Percentiles rank a stretch among this genome's conserved stretches.
Conservation (phyloP, 257 asterid species). For the Solanum corneliomulleri region DNA sequence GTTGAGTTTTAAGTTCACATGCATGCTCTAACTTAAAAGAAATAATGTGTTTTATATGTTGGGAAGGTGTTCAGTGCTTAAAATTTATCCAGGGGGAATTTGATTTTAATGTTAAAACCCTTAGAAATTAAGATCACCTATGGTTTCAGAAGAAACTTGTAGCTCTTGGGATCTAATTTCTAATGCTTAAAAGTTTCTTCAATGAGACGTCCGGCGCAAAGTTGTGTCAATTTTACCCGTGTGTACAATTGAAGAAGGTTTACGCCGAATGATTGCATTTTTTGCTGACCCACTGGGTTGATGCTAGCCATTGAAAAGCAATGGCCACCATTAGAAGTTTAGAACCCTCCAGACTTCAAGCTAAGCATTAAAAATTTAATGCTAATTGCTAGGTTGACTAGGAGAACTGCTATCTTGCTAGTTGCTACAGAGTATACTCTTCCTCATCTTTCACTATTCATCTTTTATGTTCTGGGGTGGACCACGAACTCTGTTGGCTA, state of each 20-base stretch:
- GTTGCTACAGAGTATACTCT: background rate
- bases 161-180: background rate
- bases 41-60: background rate
- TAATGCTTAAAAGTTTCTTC: background rate
- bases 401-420: background rate
- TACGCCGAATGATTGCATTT: background rate
- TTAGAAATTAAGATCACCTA: background rate
- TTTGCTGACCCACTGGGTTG: background rate
- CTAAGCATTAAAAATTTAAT: background rate
- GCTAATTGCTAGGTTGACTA: background rate
- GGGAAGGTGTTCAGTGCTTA: background rate
- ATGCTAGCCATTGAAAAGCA: background rate
- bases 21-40: background rate
- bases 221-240: background rate
- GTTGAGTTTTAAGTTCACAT: background rate
- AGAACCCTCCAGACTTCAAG: background rate
- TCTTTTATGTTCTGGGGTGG: background rate
- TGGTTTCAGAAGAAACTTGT: background rate
- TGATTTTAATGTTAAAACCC: background rate
- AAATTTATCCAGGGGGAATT: background rate
- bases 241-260: background rate
- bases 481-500: background rate
- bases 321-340: background rate
- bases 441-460: background rate
- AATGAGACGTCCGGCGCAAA: background rate